Evolutionary conservation across 2,329 filamentous ascomycete species (phyloP), one percentile per base, ranked within the genome.

Genomic region (Colletotrichum sp.): DNA sequence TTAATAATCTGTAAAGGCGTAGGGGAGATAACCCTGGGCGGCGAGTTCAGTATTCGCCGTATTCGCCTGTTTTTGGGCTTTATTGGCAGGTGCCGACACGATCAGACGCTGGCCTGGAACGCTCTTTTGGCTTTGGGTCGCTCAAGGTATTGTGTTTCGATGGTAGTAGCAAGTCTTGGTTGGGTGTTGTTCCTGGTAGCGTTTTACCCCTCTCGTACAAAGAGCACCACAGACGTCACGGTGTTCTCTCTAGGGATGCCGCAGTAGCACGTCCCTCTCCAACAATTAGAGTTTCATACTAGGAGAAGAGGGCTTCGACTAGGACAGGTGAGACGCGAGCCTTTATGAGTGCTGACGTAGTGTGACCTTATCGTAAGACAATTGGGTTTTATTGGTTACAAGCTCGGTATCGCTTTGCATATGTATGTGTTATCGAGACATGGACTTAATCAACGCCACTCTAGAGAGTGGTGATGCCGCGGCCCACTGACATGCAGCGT

Each of bases 251-350:
- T 57, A 18, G 39, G 28, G 60, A 63, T 48, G 61, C 32, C 32
- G 39, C 61, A 63, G 72, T 75, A 21, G 63, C 68, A 75, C 72
- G 72, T 75, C 52, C 68, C 32, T 39, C 24, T 34, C 43, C 32
- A 48, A 71, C 36, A n/a, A 67, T 61, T 72, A 75, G 12, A 67
- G 68, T 75, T 72, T 60, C 34, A 65, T 39, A 15, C 55, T 64
- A 67, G 32, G 18, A 34, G 59, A 57, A 52, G 43, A n/a, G 30
- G 59, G 36, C n/a, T 24, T 70, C 30, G 57, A 64, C 66, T 64
- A n/a, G 71, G 30, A 61, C 36, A 32, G 52, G 13, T 55, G 18
- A 55, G 61, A 55, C 39, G 34, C 26, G 32, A 32, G 34, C 26
- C 60, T 16, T 67, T 34, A 24, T 36, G 55, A 21, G 15, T 26